A percentile compares a stretch with the other conserved stretches of the same genome.
phyloP scores from a whole-genome alignment of 2,329 filamentous ascomycete genomes.

The Allantophomopsis lycopodina region DNA sequence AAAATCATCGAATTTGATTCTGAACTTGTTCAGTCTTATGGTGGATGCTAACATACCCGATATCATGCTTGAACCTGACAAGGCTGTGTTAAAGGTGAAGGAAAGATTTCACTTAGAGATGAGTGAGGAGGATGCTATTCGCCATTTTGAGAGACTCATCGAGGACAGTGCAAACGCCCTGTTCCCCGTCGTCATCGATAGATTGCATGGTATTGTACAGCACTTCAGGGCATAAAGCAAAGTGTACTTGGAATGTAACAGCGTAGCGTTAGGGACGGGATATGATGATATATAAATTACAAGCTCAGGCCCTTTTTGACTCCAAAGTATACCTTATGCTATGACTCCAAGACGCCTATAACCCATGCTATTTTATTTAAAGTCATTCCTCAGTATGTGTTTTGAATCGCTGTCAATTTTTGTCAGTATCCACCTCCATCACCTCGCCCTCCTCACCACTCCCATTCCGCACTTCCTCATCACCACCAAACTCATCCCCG shows the following conservation, averaged over 20 bases:
- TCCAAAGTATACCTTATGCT: too few species aligned
- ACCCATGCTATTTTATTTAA: too few species aligned
- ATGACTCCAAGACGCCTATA: too few species aligned
- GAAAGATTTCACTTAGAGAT: conserved; percentile 89
- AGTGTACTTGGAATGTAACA: too few species aligned
- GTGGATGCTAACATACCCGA: conserved; percentile 95
- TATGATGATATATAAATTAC: too few species aligned
- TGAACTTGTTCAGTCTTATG: conserved; percentile 95
- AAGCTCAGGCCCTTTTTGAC: too few species aligned
- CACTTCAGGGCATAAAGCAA: conserved; percentile 57
- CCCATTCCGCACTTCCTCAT: background rate
- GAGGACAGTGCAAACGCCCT: conserved; percentile 82
- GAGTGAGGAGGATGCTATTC: conserved; percentile 81
- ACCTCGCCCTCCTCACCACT: conserved; percentile 5
- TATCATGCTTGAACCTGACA: conserved; percentile 82
- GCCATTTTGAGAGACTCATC: conserved; percentile 79
- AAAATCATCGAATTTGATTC: conserved; percentile 78
- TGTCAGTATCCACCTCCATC: conserved; percentile 1
- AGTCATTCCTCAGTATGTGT: too few species aligned
- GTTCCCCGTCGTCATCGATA: conserved; percentile 89
- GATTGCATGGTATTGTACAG: conserved; percentile 87
- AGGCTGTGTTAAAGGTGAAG: conserved; percentile 87
- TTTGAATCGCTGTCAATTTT: too few species aligned
- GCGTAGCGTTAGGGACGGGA: too few species aligned
- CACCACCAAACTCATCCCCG: conserved; percentile 4